Conservation (phyloP, 2,329 filamentous ascomycete genomes). For the Camptophora hylomeconis region DNA sequence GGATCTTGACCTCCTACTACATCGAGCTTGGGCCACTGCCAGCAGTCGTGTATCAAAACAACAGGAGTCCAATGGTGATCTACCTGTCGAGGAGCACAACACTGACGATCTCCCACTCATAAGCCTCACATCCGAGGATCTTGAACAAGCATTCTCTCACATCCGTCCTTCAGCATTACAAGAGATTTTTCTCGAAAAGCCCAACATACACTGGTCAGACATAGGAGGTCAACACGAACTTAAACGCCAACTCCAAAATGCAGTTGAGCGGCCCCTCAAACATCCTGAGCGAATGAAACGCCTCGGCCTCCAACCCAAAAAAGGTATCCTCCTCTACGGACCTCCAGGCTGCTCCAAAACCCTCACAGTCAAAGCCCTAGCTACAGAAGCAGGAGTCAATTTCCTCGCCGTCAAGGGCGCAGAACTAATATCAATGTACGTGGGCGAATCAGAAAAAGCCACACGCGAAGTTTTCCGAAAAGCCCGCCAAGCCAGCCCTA, state of each 20-base stretch:
- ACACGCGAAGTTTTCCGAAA: constrained; percentile 76
- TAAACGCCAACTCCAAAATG: constrained; percentile 48
- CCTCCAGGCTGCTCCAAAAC: constrained; percentile 94
- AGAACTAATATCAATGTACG: constrained; percentile 91
- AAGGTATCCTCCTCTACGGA: constrained; percentile 79
- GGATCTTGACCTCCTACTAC: constrained; percentile 58
- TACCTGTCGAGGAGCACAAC: constrained; percentile 1
- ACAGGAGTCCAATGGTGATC: not conserved
- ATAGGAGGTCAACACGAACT: constrained; percentile 74
- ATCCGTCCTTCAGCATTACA: constrained; percentile 78
- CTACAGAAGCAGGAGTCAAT: constrained; percentile 80
- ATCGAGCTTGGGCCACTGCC: too few relatives aligned
- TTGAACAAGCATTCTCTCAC: constrained; percentile 51
- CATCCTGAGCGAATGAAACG: constrained; percentile 37
- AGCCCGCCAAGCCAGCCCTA: constrained; percentile 71
- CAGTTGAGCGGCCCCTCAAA: constrained; percentile 46
- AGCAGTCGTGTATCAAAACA: not conserved
- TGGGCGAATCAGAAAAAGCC: constrained; percentile 81
- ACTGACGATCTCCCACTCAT: constrained; percentile 16
- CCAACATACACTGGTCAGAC: constrained; percentile 72
- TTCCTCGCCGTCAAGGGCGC: constrained; percentile 91
- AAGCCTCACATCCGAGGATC: constrained; percentile 34
- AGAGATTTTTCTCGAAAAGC: constrained; percentile 77
- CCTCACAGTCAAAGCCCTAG: constrained; percentile 77
- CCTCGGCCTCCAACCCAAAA: constrained; percentile 49